Base-by-base conservation (phyloP, 2,329 filamentous ascomycete genomes). In the Penicillium sp. region DNA sequence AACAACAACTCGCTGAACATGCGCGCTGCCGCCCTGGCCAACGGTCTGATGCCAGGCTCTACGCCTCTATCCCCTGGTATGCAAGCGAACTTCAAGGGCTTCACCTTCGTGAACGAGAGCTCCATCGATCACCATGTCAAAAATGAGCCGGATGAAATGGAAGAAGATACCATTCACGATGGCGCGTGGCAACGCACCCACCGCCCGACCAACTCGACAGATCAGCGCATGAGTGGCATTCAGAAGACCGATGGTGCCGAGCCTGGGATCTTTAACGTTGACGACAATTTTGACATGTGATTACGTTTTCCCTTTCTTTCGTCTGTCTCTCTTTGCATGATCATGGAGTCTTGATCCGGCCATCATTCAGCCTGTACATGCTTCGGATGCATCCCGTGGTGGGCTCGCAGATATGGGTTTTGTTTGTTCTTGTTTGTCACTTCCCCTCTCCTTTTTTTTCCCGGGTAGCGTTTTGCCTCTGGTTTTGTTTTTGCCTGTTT, bases 31-130 rank as follows among this genome's bases (percentile, higher is more conserved):
- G 90, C 90, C 7, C 74, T 97, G 43, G 91, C 93, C 13, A 86
- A 87, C 51, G 92, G 92, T 30, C 75, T 82, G 40, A 90, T 94
- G 68, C 87, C 90, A 5, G 90, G 91, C 7, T 96, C 90, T 12
- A 99, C 94, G 0, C 94, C 94, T 0, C 79, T 99, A 20, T 96
- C 91, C 12, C 94, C 94, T 0, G 95, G 91, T 2, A 92, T 97
- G 75, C 94, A 99, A 75, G 94, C 93, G 57, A 97, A 97, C 68
- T 99, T 99, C 79, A 90, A 94, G 67, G 94, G 94, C 27, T 99
- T 99, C 74, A 99, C 94, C 0, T 99, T 96, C 71, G 94, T 97
- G n/a, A 94, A 97, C 64, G 93, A 97, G 75, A 97, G 90, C 67
- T 90, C 90, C 2, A 86, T 99, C 49, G 92, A 97, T 46, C 90